Percentiles rank a stretch among this genome's conserved stretches.
Evolutionary conservation across 202 grass and related monocot genomes (phyloP).

Genomic region (Bolboschoenoplectus hybrid): DNA sequence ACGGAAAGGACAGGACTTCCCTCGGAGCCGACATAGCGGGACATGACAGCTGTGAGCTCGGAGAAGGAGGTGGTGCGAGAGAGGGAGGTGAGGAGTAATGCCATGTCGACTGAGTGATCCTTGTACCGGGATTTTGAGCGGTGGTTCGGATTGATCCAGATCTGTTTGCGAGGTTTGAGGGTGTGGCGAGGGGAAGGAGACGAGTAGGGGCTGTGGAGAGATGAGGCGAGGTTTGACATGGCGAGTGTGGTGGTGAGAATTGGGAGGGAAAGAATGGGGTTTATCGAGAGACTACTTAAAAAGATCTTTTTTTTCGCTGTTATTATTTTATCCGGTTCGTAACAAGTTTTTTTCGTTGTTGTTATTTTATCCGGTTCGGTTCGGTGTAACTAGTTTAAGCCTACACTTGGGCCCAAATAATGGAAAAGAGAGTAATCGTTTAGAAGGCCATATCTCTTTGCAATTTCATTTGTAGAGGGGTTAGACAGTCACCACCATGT

Average conservation of each 20-base stretch:
- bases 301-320: too few species aligned
- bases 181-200: slow-evolving; percentile 32
- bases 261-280: slow-evolving; percentile 9
- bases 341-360: too few species aligned
- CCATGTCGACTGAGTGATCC: slow-evolving; percentile 55
- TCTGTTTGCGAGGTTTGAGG: slow-evolving; percentile 38
- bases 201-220: not conserved
- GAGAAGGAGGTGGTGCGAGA: slow-evolving; percentile 49
- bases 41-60: slow-evolving; percentile 58
- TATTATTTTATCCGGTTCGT: too few species aligned
- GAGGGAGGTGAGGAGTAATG: slow-evolving; percentile 52
- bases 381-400: too few species aligned
- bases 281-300: not conserved
- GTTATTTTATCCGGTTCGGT: too few species aligned
- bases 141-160: slow-evolving; percentile 58
- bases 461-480: too few species aligned
- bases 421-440: not conserved
- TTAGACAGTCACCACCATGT: too few species aligned
- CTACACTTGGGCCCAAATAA: not conserved
- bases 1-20: slow-evolving; percentile 48
- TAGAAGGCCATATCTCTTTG: too few species aligned
- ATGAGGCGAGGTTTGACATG: slow-evolving; percentile 41
- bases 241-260: not conserved
- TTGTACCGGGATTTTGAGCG: slow-evolving; percentile 45
- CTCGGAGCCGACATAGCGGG: slow-evolving; percentile 38